Base-by-base conservation (phyloP, 1,284 basidiomycete species). In the Agroathelia rolfsii region DNA sequence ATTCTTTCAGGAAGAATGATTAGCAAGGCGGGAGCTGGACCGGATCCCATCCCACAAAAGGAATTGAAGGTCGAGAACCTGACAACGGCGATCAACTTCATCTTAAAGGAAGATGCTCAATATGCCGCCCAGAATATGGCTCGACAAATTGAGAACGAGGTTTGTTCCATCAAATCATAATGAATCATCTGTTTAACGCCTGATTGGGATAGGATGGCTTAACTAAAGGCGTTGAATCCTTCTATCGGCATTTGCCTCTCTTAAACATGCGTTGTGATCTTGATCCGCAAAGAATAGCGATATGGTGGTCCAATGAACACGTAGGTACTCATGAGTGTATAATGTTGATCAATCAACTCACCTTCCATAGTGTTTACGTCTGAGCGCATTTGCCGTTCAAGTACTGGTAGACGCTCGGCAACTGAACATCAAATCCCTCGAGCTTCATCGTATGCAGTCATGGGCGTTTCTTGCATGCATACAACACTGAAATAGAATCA, bases 241-340 rank as follows among this genome's bases (percentile, higher is more conserved):
- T 78, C 47, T 74, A 78, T 49, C 53, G 54, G n/a, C 73, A 77
- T 49, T 49, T 79, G 13, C 75, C 76, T 0, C 45, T 78, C 28
- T 49, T 70, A 11, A 72, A 72, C 42, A 77, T 79, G 75, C 53
- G 60, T 56, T 79, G 74, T 41, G 70, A 76, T 42, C 41, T 77
- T 28, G 66, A 71, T 34, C 59, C 68, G 0, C 49, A 51, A 0
- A 56, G 58, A 23, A 39, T 68, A 5, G 75, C 73, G 0, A 56
- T 70, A 1, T 79, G 74, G 75, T 77, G 69, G 67, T 72, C 64
- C 3, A 61, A 64, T 5, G 56, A 65, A 34, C 55, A 67, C 40
- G 66, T 64, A 37, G 3, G 54, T 50, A 21, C 8, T n/a, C n/a
- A n/a, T n/a, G n/a, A n/a, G n/a, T n/a, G n/a, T n/a, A n/a, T n/a